Conservation (phyloP, 768 basidiomycete genomes). For the Pisolithus orientalis region DNA sequence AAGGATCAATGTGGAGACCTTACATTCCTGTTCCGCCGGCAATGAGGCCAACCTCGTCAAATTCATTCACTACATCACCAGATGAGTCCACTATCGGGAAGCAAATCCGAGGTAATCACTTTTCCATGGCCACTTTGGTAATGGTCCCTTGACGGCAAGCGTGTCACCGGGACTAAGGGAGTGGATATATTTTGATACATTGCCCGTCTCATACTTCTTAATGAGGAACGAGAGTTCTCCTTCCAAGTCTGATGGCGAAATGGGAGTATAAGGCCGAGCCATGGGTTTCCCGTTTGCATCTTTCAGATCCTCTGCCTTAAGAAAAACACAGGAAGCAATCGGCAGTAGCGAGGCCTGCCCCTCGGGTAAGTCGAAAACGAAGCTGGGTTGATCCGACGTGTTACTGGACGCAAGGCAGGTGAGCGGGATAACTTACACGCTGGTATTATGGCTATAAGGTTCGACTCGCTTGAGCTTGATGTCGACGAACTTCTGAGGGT, state of each 20-base stretch:
- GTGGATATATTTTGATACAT: slow-evolving; percentile 80
- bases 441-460: slow-evolving; percentile 93
- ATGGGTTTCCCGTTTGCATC: slow-evolving; percentile 83
- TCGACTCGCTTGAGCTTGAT: slow-evolving; percentile 77
- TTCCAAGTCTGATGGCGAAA: slow-evolving; percentile 66
- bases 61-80: slow-evolving; percentile 61
- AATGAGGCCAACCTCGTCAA: slow-evolving; percentile 82
- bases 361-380: slow-evolving; percentile 75
- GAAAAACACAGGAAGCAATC: slow-evolving; percentile 70
- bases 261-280: slow-evolving; percentile 89
- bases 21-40: slow-evolving; percentile 94
- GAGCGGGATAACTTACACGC: slow-evolving; percentile 44
- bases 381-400: slow-evolving; percentile 35
- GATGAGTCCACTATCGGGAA: background rate
- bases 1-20: slow-evolving; percentile 18
- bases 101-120: slow-evolving; percentile 32
- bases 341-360: slow-evolving; percentile 74
- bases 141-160: slow-evolving; percentile 86
- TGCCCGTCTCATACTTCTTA: slow-evolving; percentile 80
- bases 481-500: slow-evolving; percentile 68
- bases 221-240: slow-evolving; percentile 78
- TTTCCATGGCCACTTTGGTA: slow-evolving; percentile 83
- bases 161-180: slow-evolving; percentile 76
- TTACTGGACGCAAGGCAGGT: background rate
- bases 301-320: slow-evolving; percentile 67